Conservation (phyloP, 306 rosid genomes). For the Rosa rugosa region DNA sequence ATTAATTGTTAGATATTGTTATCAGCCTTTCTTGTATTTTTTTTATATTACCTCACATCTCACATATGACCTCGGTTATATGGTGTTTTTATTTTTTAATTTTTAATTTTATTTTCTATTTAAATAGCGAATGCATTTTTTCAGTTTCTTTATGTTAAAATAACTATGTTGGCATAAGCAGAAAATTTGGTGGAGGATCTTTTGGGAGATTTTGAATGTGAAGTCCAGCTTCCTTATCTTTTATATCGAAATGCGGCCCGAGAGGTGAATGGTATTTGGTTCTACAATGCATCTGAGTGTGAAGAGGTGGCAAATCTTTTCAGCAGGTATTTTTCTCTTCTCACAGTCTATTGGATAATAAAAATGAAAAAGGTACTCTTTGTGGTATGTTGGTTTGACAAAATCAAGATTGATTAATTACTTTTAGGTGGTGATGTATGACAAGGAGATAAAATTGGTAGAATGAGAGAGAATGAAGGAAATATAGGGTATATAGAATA, state of each 20-base stretch:
- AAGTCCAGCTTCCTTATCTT: conserved; percentile 80
- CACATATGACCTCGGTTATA: background rate
- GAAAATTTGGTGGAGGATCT: conserved; percentile 94
- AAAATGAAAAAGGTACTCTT: background rate
- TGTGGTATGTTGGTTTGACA: background rate
- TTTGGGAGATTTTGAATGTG: conserved; percentile 85
- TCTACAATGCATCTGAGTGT: conserved; percentile 83
- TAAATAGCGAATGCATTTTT: background rate
- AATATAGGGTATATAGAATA: background rate
- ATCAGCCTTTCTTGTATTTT: background rate
- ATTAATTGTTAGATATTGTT: background rate
- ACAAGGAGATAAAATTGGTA: background rate
- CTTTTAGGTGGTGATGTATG: background rate
- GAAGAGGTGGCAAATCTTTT: conserved; percentile 93
- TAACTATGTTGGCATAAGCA: conserved; percentile 27
- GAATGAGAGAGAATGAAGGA: background rate
- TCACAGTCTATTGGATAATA: background rate
- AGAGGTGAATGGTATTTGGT: conserved; percentile 98
- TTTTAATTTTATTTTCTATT: background rate
- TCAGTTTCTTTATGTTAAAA: background rate
- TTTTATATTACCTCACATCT: background rate
- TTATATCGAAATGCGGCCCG: conserved; percentile 81
- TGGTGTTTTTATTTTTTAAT: background rate
- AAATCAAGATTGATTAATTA: background rate
- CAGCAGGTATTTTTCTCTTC: conserved; percentile 45